These are phyloP conservation scores for Fraxinus sp. DNA, from an alignment of 305 asterid species.

Conservation along the genomic window DNA sequence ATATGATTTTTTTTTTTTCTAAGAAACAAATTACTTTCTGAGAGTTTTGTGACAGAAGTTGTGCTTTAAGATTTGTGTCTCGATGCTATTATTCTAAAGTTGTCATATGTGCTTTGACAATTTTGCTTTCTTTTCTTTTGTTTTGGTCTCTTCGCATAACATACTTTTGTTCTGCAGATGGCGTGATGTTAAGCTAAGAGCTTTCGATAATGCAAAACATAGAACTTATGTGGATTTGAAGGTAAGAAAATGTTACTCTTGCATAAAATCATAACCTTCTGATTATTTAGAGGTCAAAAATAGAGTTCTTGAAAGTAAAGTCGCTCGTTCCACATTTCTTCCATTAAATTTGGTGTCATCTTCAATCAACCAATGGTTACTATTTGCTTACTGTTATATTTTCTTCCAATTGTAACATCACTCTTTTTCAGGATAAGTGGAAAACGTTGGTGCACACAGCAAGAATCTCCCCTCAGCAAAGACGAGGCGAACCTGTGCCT, in stretches of 20 bases:
- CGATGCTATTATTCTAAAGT: neutral
- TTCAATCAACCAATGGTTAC: neutral
- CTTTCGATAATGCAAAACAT: conserved; percentile 85
- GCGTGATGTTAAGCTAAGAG: conserved; percentile 92
- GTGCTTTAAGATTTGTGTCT: neutral
- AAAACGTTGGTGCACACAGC: conserved; percentile 97
- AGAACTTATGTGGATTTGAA: conserved; percentile 94
- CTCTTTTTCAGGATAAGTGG: conserved; percentile 80
- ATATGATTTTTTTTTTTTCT: neutral
- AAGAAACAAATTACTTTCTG: neutral
- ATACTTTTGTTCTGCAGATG: conserved; percentile 53
- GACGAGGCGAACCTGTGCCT: conserved; percentile 97
- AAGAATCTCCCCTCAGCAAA: conserved; percentile 91
- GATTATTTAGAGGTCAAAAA: neutral
- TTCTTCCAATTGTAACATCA: neutral
- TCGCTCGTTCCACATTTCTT: neutral
- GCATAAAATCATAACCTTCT: neutral
- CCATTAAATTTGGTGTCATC: neutral
- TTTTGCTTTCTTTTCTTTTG: neutral
- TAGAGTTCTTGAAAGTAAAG: neutral
- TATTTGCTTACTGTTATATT: neutral
- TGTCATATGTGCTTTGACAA: neutral
- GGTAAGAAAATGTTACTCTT: conserved; percentile 39
- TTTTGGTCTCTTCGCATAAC: neutral
- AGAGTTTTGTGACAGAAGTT: neutral